Evolutionary conservation across 2,329 filamentous ascomycete genomes (phyloP).

Genomic region (Podosphaera fusca): DNA sequence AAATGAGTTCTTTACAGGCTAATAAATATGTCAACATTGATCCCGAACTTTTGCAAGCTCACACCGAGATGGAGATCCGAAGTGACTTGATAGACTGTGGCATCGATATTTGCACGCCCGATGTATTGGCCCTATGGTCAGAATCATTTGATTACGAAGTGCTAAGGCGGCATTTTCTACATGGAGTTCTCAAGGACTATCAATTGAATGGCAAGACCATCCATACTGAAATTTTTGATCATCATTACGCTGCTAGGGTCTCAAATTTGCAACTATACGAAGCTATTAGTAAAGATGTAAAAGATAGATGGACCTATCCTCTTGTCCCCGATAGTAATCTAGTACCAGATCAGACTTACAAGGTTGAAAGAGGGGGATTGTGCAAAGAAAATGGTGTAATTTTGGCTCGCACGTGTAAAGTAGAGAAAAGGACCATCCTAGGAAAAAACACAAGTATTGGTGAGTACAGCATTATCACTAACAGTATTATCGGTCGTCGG

Average conservation of each 20-base stretch:
- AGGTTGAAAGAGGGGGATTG: conserved; percentile 41
- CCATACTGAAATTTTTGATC: conserved; percentile 62
- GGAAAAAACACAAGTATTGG: conserved; percentile 58
- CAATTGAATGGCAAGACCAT: conserved; percentile 96
- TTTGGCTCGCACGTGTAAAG: conserved; percentile 45
- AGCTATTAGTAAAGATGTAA: conserved; percentile 65
- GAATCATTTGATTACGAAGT: conserved; percentile 95
- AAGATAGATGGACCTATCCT: conserved; percentile 70
- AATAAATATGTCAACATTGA: conserved; percentile 51
- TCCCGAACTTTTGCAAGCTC: conserved; percentile 48
- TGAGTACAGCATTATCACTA: conserved; percentile 42
- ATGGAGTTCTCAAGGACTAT: conserved; percentile 86
- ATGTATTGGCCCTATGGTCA: conserved; percentile 84
- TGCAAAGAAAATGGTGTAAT: conserved; percentile 62
- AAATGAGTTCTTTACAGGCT: conserved; percentile 48
- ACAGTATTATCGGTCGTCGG: conserved; percentile 60
- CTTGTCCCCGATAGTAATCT: conserved; percentile 78
- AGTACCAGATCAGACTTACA: conserved; percentile 53
- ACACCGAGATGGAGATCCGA: conserved; percentile 57
- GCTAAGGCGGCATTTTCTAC: conserved; percentile 68
- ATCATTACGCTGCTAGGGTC: conserved; percentile 70
- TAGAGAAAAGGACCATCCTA: conserved; percentile 48
- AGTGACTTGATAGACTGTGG: conserved; percentile 80
- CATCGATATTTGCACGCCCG: conserved; percentile 92
- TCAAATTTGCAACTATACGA: conserved; percentile 78